Base-by-base conservation (phyloP, 768 basidiomycete species). In the Lactarius akahatsu region DNA sequence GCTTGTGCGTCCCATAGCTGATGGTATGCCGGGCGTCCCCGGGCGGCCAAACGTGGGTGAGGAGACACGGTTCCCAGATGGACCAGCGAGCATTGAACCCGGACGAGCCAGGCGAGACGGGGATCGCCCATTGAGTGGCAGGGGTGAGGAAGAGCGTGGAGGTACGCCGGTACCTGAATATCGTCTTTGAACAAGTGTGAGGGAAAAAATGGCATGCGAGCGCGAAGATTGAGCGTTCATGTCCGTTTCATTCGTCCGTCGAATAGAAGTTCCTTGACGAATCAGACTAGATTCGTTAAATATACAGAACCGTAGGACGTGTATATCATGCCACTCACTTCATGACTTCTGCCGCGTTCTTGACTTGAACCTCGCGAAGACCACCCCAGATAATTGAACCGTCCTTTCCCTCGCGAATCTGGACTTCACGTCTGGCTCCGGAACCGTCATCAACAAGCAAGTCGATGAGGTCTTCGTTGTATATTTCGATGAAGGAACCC, bases 151-250 rank as follows among this genome's bases (percentile, higher is more conserved):
- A 2, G 91, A 90, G 58, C 91, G 85, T 38, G 89, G 86, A 2
- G 90, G 89, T 3, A 81, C 76, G 15, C 85, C 83, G 26, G 85
- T 82, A 30, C 94, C 94, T 41, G 84, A 82, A 74, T 80, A 93
- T 76, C 90, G 94, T 81, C 90, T 93, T 78, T 98, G 96, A 4
- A 88, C 92, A 62, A 99, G 81, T 15, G 94, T 97, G 61, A 99
- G 81, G 45, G 96, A 98, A 78, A 99, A 98, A 77, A 99, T 98
- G 69, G 97, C 97, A 83, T 99, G 97, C 34, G 94, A 97, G 65
- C 97, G 90, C 47, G 96, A 98, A 1, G 92, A 95, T 76, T 97
- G 94, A 30, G 96, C 94, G 76, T 99, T 99, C 96, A 98, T 98
- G 74, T 94, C 93, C 38, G 97, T 99, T 76, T 96, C 93, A 69